Conservation (phyloP, 1,284 basidiomycete genomes). For the Puccinia hordei region DNA sequence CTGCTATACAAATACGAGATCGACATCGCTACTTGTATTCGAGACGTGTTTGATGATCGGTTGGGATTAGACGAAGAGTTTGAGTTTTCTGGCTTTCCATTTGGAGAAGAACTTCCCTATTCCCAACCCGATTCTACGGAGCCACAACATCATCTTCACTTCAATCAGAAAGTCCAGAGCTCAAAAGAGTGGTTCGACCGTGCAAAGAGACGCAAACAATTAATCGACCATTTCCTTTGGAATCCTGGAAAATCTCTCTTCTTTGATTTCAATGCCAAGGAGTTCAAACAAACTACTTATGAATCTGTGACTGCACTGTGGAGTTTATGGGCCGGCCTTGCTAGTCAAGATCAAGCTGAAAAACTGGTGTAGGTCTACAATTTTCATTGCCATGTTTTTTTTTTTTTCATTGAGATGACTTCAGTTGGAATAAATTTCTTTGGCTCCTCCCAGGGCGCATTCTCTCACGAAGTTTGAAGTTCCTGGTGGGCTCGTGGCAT, state of each 20-base stretch:
- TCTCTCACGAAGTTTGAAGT: conserved; percentile 95
- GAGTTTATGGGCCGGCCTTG: conserved; percentile 96
- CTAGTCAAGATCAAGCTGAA: conserved; percentile 89
- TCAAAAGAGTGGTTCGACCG: conserved; percentile 88
- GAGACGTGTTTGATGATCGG: conserved; percentile 88
- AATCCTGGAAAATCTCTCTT: conserved; percentile 92
- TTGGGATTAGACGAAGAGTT: conserved; percentile 91
- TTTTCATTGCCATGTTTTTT: not conserved
- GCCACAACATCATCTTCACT: conserved; percentile 63
- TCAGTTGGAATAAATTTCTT: not conserved
- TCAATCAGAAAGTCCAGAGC: conserved; percentile 66
- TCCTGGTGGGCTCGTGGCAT: conserved; percentile 90
- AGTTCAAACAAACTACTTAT: conserved; percentile 73
- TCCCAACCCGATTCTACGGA: not conserved
- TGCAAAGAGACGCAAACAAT: conserved; percentile 75
- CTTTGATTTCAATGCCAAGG: conserved; percentile 83
- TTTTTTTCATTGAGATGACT: not conserved
- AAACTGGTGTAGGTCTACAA: conserved; percentile 74
- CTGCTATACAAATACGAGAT: conserved; percentile 70
- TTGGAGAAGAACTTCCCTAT: conserved; percentile 66
- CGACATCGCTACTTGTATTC: conserved; percentile 81
- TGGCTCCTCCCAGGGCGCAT: conserved; percentile 65
- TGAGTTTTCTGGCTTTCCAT: conserved; percentile 83
- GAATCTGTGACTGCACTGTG: conserved; percentile 94
- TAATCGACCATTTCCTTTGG: conserved; percentile 92